Conservation (phyloP, 1,139 yeast species). For the Suhomyces taliae region DNA sequence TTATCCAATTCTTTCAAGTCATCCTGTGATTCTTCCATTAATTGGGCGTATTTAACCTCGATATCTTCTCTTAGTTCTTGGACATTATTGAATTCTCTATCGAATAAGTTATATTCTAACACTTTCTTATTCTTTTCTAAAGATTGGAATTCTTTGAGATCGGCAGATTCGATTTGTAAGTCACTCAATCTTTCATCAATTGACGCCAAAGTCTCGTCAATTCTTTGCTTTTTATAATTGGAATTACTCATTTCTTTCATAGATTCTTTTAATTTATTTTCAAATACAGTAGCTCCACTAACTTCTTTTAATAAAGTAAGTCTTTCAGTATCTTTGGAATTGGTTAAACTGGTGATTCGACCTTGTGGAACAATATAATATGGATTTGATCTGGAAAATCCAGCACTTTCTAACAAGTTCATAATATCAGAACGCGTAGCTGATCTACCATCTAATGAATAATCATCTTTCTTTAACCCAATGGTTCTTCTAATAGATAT, state of each 20-base stretch:
- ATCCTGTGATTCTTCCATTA: conserved; percentile 46
- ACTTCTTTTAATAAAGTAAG: conserved; percentile 81
- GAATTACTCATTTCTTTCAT: conserved; percentile 77
- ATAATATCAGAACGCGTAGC: conserved; percentile 81
- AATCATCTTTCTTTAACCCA: conserved; percentile 90
- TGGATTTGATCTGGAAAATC: conserved; percentile 87
- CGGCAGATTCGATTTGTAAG: conserved; percentile 78
- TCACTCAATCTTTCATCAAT: conserved; percentile 74
- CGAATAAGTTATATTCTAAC: conserved; percentile 73
- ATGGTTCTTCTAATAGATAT: conserved; percentile 82
- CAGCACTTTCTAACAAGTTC: conserved; percentile 87
- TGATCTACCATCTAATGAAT: conserved; percentile 73
- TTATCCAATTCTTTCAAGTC: conserved; percentile 47
- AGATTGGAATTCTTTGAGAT: conserved; percentile 66
- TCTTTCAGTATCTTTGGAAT: conserved; percentile 84
- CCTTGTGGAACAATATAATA: conserved; percentile 98
- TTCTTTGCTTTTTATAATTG: conserved; percentile 66
- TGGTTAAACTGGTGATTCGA: conserved; percentile 77
- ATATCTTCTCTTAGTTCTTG: conserved; percentile 59
- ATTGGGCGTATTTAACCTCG: conserved; percentile 58
- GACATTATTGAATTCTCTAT: conserved; percentile 68
- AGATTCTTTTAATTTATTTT: conserved; percentile 75
- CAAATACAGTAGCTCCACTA: conserved; percentile 94
- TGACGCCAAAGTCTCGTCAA: conserved; percentile 69
- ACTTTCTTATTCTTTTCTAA: conserved; percentile 70